Evolutionary conservation across 1,284 basidiomycete genomes (phyloP), one percentile per base, ranked within the genome.

Genomic region (Rhodotorula sp.): DNA sequence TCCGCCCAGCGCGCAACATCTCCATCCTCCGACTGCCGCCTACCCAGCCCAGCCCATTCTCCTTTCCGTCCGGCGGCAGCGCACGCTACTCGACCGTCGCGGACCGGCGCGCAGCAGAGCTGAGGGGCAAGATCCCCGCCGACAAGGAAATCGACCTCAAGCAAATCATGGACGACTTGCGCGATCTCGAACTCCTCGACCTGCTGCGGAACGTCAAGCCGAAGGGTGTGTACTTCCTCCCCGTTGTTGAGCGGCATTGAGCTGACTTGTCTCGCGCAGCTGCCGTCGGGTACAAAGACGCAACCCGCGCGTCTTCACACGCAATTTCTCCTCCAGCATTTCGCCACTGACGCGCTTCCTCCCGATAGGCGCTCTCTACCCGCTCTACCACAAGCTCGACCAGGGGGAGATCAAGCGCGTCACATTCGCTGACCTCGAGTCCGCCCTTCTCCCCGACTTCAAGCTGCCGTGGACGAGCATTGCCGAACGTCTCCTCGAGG

Each of bases 231-330:
- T 62, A 4, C 27, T 6, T 2, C 27, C 25, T 19, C 17, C 51
- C 34, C 34, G 2, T 21, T 7, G 10, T n/a, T 2, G 7, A 8
- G 7, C 29, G 12, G 44, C 39, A 19, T 17, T 0, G 19, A 10
- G 25, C 32, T 54, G 19, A 54, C 51, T 25, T 0, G 15, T 39
- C 34, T 25, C 10, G 12, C 27, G 25, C 48, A 75, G 73, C 68
- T 8, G 73, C 63, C 10, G 61, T 44, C 37, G 72, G 74, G 12
- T 76, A 53, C 67, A 76, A 76, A 46, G 74, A 73, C 34, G 74
- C 74, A 3, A 57, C 54, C 6, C 64, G 74, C 46, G 10, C 37
- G 62, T 44, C n/a, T 17, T 15, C 6, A 3, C 22, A 2, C 36
- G 15, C n/a, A 22, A 3, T 17, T 3, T 22, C 46, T 7, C 17